A percentile compares a stretch with the other conserved stretches of the same genome.
Evolutionary conservation across 805 yeast species (phyloP).

Genomic region (Pichia eremophila): DNA sequence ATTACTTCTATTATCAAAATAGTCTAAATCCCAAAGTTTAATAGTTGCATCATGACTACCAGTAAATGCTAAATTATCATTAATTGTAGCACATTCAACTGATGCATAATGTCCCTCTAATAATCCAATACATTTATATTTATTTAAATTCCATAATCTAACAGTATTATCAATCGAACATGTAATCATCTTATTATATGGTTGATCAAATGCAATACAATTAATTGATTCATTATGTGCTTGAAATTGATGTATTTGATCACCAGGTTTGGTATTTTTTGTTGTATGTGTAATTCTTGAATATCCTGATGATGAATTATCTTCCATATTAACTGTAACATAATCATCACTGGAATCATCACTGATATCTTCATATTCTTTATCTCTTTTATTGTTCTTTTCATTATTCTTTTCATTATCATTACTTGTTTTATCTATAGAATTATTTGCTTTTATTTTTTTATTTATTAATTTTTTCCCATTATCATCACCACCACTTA

Average conservation of each 20-base stretch:
- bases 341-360: constrained; percentile 22
- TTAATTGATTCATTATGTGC: constrained; percentile 48
- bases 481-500: neutral
- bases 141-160: constrained; percentile 73
- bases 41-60: constrained; percentile 60
- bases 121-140: constrained; percentile 39
- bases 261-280: constrained; percentile 51
- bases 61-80: constrained; percentile 32
- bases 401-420: neutral
- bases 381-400: neutral
- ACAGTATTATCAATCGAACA: constrained; percentile 73
- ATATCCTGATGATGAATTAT: constrained; percentile 27
- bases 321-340: constrained; percentile 9
- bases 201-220: constrained; percentile 59
- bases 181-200: constrained; percentile 68
- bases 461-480: neutral
- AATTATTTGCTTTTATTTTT: constrained; percentile 7
- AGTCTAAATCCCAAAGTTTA: constrained; percentile 47
- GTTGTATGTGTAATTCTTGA: constrained; percentile 22
- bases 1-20: constrained; percentile 5
- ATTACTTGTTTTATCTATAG: constrained; percentile 26
- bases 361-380: constrained; percentile 27
- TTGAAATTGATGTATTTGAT: constrained; percentile 37
- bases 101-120: constrained; percentile 54
- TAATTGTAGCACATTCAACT: constrained; percentile 52